phyloP scores from a whole-genome alignment of 2,329 filamentous ascomycete species.

The Sphaerostilbella broomeana region DNA sequence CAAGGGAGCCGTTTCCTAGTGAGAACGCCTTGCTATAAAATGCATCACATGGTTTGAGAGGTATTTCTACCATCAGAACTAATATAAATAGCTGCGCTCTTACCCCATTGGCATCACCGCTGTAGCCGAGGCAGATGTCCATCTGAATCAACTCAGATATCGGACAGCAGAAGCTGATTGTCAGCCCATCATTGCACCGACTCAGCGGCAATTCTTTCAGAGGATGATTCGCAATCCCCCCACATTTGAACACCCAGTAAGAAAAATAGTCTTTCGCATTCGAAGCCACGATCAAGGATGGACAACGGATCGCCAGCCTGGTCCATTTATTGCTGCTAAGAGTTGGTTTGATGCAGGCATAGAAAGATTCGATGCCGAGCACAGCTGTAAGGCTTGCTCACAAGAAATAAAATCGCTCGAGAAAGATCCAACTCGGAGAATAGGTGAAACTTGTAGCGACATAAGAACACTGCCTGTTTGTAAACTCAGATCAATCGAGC shows the following conservation, averaged over 20 bases:
- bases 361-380: constrained; percentile 44
- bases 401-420: background rate
- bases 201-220: constrained; percentile 23
- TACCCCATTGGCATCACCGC: constrained; percentile 8
- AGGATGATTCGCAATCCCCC: constrained; percentile 33
- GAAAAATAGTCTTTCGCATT: constrained; percentile 58
- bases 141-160: background rate
- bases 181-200: background rate
- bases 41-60: background rate
- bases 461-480: background rate
- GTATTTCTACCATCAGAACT: background rate
- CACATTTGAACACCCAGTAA: constrained; percentile 41
- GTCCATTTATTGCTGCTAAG: constrained; percentile 37
- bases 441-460: background rate
- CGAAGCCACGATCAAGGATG: constrained; percentile 54
- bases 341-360: constrained; percentile 60
- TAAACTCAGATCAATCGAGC: constrained; percentile 8
- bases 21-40: background rate
- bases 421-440: background rate
- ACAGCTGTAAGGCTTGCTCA: background rate
- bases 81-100: constrained; percentile 3
- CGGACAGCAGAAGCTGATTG: background rate
- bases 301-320: constrained; percentile 25
- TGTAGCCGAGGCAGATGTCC: background rate
- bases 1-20: constrained; percentile 6